Base-by-base conservation (phyloP, 768 basidiomycete species). In the Rossbeevera mucosa region DNA sequence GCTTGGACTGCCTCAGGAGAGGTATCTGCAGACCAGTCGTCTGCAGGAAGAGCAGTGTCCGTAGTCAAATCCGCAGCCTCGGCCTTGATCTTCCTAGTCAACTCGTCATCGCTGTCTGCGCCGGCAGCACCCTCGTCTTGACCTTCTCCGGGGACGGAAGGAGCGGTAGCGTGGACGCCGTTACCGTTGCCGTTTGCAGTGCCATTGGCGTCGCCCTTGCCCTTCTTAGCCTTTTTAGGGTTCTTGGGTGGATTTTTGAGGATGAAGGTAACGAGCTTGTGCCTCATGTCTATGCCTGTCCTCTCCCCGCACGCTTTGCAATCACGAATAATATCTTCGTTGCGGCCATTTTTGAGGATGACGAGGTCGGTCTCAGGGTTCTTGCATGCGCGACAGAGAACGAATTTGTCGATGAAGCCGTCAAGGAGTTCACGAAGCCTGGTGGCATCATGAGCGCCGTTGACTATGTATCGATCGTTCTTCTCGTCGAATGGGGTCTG, bases 271-370 rank as follows among this genome's bases (percentile, higher is more conserved):
- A 86, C 88, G 54, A 99, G 80, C 72, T 94, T 96, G 76, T 98
- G 95, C 30, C 93, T 80, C 92, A 96, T 96, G 70, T 98, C 94
- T 59, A 98, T 80, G 38, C 77, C 83, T 44, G 89, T 94, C 59
- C 91, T 84, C 64, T 93, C 86, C 48, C 96, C 96, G 63, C 96
- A 99, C 24, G 96, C 96, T 73, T 98, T 97, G 80, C 96, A 99
- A 71, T 99, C 94, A 55, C 94, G 84, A 59, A 88, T 82, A 67
- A 98, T 93, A 59, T 88, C 82, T 62, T 97, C 96, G 52, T 72
- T 76, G 25, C 81, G 73, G 46, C 94, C 93, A 52, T 66, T 74
- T 72, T 91, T 94, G 69, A 92, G 83, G 67, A 99, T 82, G 74
- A 92, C 72, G 42, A 97, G 83, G 64, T 97, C 94, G 28, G 96